Evolutionary conservation across 805 yeast species (phyloP).

Genomic region (Zygosaccharomyces siamensis): DNA sequence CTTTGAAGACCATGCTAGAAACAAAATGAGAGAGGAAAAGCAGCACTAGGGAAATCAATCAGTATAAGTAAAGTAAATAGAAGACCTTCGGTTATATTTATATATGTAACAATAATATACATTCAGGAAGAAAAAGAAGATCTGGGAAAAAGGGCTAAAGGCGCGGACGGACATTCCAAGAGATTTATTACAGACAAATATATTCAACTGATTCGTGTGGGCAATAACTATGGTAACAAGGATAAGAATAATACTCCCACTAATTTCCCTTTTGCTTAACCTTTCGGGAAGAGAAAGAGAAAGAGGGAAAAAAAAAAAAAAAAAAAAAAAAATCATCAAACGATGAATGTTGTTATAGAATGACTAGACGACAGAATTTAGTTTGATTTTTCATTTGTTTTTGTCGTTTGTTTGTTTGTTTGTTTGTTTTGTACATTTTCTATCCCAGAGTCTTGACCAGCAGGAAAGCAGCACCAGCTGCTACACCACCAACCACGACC

Average conservation of each 20-base stretch:
- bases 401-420: neutral
- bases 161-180: neutral
- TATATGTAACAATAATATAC: slow-evolving; percentile 11
- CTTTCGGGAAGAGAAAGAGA: too few species aligned
- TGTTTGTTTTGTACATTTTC: neutral
- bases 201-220: neutral
- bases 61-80: neutral
- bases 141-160: neutral
- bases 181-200: too few species aligned
- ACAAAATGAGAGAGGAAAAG: slow-evolving; percentile 13
- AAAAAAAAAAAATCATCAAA: too few species aligned
- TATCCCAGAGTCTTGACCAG: slow-evolving; percentile 70
- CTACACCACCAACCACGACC: slow-evolving; percentile 93
- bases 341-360: neutral
- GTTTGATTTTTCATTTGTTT: neutral
- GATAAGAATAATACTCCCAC: neutral
- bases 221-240: neutral
- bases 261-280: neutral
- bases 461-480: slow-evolving; percentile 96
- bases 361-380: too few species aligned
- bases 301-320: too few species aligned
- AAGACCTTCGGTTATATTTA: slow-evolving; percentile 9
- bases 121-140: slow-evolving; percentile 1
- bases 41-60: neutral
- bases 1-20: slow-evolving; percentile 36